Evolutionary conservation across 768 basidiomycete species (phyloP).

Genomic region (Rubroboletus pulcherrimus): DNA sequence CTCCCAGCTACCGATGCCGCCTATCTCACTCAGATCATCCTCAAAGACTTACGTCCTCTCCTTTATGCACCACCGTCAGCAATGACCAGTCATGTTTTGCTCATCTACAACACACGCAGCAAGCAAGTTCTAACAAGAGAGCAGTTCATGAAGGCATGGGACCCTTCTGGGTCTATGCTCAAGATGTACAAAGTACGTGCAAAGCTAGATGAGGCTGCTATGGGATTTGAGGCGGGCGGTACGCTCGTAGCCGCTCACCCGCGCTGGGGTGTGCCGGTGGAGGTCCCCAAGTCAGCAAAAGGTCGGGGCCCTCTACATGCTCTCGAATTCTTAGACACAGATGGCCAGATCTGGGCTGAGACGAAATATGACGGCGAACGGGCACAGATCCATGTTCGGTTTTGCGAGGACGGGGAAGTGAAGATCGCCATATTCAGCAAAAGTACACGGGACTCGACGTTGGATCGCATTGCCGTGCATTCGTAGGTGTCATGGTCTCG

Average conservation of each 20-base stretch:
- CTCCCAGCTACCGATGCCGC: slow-evolving; percentile 62
- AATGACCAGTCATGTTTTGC: slow-evolving; percentile 46
- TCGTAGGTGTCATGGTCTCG: slow-evolving; percentile 22
- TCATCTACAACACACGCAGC: slow-evolving; percentile 53
- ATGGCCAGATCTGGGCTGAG: slow-evolving; percentile 66
- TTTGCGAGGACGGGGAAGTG: slow-evolving; percentile 34
- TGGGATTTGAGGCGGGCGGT: slow-evolving; percentile 37
- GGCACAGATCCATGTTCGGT: slow-evolving; percentile 84
- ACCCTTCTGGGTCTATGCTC: slow-evolving; percentile 52
- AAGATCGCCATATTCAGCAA: slow-evolving; percentile 84
- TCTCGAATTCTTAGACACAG: slow-evolving; percentile 35
- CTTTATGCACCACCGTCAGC: slow-evolving; percentile 59
- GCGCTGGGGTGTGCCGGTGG: slow-evolving; percentile 56
- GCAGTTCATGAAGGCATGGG: slow-evolving; percentile 73
- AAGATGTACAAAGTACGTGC: slow-evolving; percentile 52
- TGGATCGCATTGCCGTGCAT: slow-evolving; percentile 69
- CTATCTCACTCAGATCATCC: slow-evolving; percentile 80
- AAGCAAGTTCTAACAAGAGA: slow-evolving; percentile 52
- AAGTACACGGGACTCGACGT: slow-evolving; percentile 77
- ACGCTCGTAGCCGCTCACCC: slow-evolving; percentile 33
- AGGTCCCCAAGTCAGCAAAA: slow-evolving; percentile 82
- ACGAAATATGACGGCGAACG: slow-evolving; percentile 95
- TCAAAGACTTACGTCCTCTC: slow-evolving; percentile 81
- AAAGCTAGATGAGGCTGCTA: slow-evolving; percentile 54
- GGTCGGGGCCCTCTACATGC: slow-evolving; percentile 59